Conservation (phyloP, 1,139 yeast genomes). For the Sugiyamaella neomexicana region DNA sequence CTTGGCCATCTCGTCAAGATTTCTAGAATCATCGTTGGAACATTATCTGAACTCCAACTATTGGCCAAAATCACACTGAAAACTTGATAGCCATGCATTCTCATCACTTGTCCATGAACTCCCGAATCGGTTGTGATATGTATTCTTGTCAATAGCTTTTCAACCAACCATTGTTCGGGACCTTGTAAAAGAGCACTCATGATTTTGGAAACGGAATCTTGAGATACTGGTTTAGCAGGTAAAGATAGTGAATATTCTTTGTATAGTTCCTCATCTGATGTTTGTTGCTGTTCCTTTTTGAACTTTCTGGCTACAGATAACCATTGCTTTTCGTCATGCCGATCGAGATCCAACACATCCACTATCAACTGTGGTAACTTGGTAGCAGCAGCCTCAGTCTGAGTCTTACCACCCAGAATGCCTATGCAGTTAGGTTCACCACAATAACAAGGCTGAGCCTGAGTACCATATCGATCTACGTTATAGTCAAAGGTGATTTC, state of each 20-base stretch:
- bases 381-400: slow-evolving; percentile 85
- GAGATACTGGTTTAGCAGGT: slow-evolving; percentile 52
- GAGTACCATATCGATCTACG: slow-evolving; percentile 94
- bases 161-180: slow-evolving; percentile 66
- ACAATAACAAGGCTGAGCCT: slow-evolving; percentile 91
- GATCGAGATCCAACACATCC: slow-evolving; percentile 80
- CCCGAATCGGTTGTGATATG: slow-evolving; percentile 54
- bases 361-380: slow-evolving; percentile 79
- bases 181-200: slow-evolving; percentile 81
- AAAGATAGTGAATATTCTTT: slow-evolving; percentile 62
- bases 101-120: slow-evolving; percentile 62
- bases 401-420: slow-evolving; percentile 93
- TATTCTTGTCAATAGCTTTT: slow-evolving; percentile 67
- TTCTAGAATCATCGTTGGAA: slow-evolving; percentile 48
- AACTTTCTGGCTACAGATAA: slow-evolving; percentile 39
- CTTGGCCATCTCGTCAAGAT: slow-evolving; percentile 75
- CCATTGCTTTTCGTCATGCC: slow-evolving; percentile 47
- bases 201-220: slow-evolving; percentile 63
- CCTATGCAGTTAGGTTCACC: slow-evolving; percentile 92
- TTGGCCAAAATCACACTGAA: slow-evolving; percentile 59
- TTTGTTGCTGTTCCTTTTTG: slow-evolving; percentile 37
- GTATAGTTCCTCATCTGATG: slow-evolving; percentile 39
- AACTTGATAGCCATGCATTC: slow-evolving; percentile 86
- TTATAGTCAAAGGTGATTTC: slow-evolving; percentile 95
- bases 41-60: slow-evolving; percentile 41